Base-by-base conservation (phyloP, 2,329 filamentous ascomycete species). In the Cladophialophora immunda region DNA sequence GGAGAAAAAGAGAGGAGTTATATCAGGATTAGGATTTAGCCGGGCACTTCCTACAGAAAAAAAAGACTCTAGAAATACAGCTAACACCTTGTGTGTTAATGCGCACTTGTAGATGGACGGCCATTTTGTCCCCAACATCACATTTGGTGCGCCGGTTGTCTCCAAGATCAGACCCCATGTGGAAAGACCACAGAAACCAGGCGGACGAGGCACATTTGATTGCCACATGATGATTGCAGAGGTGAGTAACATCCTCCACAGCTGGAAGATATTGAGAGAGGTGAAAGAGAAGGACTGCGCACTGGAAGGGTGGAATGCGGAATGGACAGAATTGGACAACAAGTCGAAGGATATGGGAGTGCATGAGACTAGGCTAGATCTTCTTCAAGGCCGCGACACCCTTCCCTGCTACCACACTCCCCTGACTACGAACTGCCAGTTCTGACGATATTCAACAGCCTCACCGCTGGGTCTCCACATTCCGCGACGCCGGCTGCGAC, bases 151-250 rank as follows among this genome's bases (percentile, higher is more conserved):
- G 22, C 94, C 94, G 4, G 93, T 99, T 41, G 95, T 99, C 54
- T 94, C 93, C 73, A 97, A 94, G 84, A 95, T 99, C 75, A 89
- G 95, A 70, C 85, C 87, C 54, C 92, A 97, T 75, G 94, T 99
- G 74, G 90, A 92, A 65, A 85, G 86, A 73, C 94, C 93, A 2
- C 84, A 84, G 47, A 83, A 86, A 59, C 86, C 86, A 36, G 84
- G 90, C 72, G 93, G 92, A 61, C 91, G 90, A 74, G 95, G 95
- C 69, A 98, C 94, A 15, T 99, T 99, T 78, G 95, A 99, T 81
- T 99, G 95, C 86, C 95, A 99, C 82, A 98, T 99, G 95, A 99
- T 99, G 95, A 97, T 99, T 77, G 89, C 93, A 75, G 94, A 99
- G 90, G 92, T 94, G 85, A 73, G 81, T 62, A 38, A 25, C n/a